phyloP scores from a whole-genome alignment of 495 filamentous ascomycete species.

The Pyrenula aspistea region DNA sequence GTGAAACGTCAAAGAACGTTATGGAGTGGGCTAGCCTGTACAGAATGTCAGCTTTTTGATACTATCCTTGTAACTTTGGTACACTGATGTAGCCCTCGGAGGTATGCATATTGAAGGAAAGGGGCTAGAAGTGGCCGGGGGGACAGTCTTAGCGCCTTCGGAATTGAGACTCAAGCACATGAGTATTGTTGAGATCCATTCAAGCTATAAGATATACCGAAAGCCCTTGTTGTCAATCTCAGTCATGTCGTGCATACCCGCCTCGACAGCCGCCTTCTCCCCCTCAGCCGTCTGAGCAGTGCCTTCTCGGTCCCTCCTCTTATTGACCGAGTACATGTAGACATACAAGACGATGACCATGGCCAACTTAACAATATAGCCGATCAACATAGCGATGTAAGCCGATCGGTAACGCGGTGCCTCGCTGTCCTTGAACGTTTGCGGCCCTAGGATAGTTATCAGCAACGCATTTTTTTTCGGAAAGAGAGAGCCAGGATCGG shows the following conservation, averaged over 20 bases:
- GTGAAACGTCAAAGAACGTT: too few relatives aligned
- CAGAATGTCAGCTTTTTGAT: too few relatives aligned
- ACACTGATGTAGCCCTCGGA: too few relatives aligned
- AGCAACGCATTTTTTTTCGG: too few relatives aligned
- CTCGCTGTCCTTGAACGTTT: conserved; percentile 40
- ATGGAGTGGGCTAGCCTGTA: too few relatives aligned
- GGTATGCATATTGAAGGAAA: too few relatives aligned
- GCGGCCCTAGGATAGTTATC: conserved; percentile 19
- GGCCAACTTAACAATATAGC: conserved; percentile 36
- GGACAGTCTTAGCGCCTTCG: too few relatives aligned
- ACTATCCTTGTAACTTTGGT: too few relatives aligned
- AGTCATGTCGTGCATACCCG: conserved; percentile 44
- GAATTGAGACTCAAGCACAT: too few relatives aligned
- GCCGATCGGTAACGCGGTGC: conserved; percentile 38
- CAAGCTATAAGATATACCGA: conserved; percentile 32
- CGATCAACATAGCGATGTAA: conserved; percentile 45
- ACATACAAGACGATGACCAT: conserved; percentile 33
- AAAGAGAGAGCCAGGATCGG: too few relatives aligned
- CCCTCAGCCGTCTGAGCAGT: conserved; percentile 20
- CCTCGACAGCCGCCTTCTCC: conserved; percentile 35
- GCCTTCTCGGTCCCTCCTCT: conserved; percentile 34
- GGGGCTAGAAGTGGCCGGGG: too few relatives aligned
- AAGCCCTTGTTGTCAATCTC: conserved; percentile 45
- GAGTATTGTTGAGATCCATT: too few relatives aligned
- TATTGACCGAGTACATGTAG: conserved; percentile 43